Conservation (phyloP, 1,284 basidiomycete genomes). For the Cryptococcus wingfieldii region DNA sequence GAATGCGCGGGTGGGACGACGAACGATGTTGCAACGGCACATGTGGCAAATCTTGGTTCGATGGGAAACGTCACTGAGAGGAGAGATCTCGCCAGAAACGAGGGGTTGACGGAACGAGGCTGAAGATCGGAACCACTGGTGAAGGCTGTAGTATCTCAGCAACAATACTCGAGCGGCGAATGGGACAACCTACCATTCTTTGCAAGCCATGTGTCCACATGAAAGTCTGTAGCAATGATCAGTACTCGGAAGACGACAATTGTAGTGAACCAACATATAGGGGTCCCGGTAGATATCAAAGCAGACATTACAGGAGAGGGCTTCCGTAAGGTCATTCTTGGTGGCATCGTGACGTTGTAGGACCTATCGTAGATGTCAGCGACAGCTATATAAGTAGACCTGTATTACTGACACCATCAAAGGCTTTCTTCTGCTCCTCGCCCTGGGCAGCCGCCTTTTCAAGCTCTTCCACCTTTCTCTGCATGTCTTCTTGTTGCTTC, state of each 20-base stretch:
- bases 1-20: constrained; percentile 40
- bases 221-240: constrained; percentile 27
- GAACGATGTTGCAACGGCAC: constrained; percentile 37
- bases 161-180: not conserved
- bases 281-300: constrained; percentile 41
- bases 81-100: constrained; percentile 9
- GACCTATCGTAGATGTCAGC: constrained; percentile 11
- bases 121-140: constrained; percentile 40
- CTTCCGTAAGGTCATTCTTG: constrained; percentile 30
- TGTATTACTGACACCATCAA: constrained; percentile 5
- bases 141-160: constrained; percentile 24
- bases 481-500: constrained; percentile 8
- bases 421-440: constrained; percentile 4
- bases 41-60: constrained; percentile 43
- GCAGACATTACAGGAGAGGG: constrained; percentile 40
- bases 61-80: constrained; percentile 27
- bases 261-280: constrained; percentile 35
- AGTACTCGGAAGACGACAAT: not conserved
- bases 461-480: constrained; percentile 17
- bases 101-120: constrained; percentile 31
- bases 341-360: constrained; percentile 26
- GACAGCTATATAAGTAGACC: not conserved
- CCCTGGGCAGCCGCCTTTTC: constrained; percentile 6
- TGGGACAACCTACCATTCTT: constrained; percentile 30
- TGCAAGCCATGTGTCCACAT: constrained; percentile 47